Evolutionary conservation across 23 red algal genomes (phyloP).

Genomic region (Cyanidiococcus yangmingshanensis): DNA sequence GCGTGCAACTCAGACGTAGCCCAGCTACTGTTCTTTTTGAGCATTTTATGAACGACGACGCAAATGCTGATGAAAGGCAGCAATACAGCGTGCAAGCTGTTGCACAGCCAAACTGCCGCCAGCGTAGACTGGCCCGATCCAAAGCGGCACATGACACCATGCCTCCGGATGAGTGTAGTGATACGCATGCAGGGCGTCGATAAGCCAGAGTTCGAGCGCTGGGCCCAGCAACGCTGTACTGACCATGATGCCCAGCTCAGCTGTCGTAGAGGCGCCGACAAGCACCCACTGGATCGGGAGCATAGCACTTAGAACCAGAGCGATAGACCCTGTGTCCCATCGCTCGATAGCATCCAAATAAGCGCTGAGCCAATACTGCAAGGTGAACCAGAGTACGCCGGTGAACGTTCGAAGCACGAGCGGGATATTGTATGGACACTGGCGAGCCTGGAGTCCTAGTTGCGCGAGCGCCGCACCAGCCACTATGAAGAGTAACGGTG

Average conservation of each 20-base stretch:
- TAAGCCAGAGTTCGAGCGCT: background rate
- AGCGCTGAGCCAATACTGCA: conserved; percentile 8
- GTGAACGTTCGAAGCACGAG: background rate
- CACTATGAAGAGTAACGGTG: background rate
- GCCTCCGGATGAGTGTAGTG: conserved; percentile 3
- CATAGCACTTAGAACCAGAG: background rate
- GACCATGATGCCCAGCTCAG: background rate
- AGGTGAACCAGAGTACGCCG: background rate
- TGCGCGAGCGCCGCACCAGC: background rate
- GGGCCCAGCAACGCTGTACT: background rate
- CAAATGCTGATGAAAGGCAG: background rate
- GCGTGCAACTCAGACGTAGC: too few relatives aligned
- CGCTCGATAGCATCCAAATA: background rate
- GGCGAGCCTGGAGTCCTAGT: background rate
- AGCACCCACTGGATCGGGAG: background rate
- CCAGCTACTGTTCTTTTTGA: too few relatives aligned
- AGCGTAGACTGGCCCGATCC: conserved; percentile 8
- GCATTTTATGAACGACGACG: too few relatives aligned
- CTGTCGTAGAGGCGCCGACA: background rate
- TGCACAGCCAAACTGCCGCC: conserved; percentile 2
- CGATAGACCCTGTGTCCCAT: background rate
- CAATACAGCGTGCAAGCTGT: conserved; percentile 1
- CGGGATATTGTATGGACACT: background rate
- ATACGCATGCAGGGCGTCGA: background rate
- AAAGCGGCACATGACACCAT: background rate